These are phyloP conservation scores for Eutrema salsugineum DNA, from an alignment of 441 rosid species.

Conservation along the genomic window DNA sequence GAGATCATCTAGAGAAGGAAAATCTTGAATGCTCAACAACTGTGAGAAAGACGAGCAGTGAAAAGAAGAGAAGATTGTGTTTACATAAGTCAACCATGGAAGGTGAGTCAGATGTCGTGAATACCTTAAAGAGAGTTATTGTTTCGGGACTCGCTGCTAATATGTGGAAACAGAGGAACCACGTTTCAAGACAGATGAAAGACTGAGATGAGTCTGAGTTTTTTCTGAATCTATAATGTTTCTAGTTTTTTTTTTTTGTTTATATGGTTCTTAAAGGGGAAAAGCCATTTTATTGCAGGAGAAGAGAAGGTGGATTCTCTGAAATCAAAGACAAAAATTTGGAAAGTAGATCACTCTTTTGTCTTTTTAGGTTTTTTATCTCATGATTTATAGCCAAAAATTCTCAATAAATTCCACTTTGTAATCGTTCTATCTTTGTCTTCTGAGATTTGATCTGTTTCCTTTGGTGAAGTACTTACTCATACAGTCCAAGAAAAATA, in stretches of 20 bases:
- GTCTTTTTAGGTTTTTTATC: too few relatives aligned
- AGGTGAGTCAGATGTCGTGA: neutral
- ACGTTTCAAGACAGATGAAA: neutral
- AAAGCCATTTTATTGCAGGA: too few relatives aligned
- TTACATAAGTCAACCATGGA: neutral
- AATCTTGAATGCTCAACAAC: neutral
- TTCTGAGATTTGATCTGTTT: too few relatives aligned
- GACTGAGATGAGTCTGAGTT: neutral
- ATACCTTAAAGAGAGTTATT: neutral
- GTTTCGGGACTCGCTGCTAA: constrained; percentile 5
- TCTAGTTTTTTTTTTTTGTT: neutral
- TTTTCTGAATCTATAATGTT: too few relatives aligned
- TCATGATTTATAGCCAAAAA: too few relatives aligned
- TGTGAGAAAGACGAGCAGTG: neutral
- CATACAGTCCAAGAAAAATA: neutral
- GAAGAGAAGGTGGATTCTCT: too few relatives aligned
- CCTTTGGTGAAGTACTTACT: too few relatives aligned
- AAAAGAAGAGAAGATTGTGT: constrained; percentile 1
- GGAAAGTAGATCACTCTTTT: too few relatives aligned
- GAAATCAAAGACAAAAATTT: too few relatives aligned
- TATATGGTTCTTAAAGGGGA: too few relatives aligned
- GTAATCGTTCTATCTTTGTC: too few relatives aligned
- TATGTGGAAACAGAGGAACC: neutral
- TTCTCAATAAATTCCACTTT: too few relatives aligned
- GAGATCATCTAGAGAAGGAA: neutral